Conservation (phyloP, 495 filamentous ascomycete species). For the Penicillium lividum region DNA sequence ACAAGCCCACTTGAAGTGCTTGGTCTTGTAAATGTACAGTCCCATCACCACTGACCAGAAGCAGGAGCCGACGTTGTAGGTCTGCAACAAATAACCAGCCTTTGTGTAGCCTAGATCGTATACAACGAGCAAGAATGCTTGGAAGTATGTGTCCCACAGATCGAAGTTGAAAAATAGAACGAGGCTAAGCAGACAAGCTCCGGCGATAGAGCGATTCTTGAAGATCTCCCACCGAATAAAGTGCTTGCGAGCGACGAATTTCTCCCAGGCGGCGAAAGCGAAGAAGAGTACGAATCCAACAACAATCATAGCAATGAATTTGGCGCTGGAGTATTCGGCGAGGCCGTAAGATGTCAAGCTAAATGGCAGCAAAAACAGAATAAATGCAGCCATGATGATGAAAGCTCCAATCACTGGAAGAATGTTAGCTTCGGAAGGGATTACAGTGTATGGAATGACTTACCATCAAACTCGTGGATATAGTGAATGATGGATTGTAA, state of each 20-base stretch:
- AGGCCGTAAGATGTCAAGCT: conserved; percentile 48
- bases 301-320: conserved; percentile 59
- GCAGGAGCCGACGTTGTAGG: conserved; percentile 70
- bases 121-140: conserved; percentile 72
- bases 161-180: conserved; percentile 63
- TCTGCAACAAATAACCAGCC: conserved; percentile 64
- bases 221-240: conserved; percentile 65
- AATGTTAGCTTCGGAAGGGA: conserved; percentile 6
- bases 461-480: conserved; percentile 60
- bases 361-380: conserved; percentile 66
- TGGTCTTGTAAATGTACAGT: conserved; percentile 53
- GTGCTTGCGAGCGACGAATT: conserved; percentile 51
- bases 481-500: conserved; percentile 54
- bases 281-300: conserved; percentile 57
- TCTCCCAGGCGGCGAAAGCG: conserved; percentile 62
- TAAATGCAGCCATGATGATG: conserved; percentile 57
- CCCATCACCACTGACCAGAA: conserved; percentile 60
- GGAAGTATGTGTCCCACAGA: conserved; percentile 68
- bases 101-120: conserved; percentile 56
- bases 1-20: conserved; percentile 57
- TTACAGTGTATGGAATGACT: conserved; percentile 12
- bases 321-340: conserved; percentile 49
- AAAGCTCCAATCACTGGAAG: conserved; percentile 52
- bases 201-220: conserved; percentile 63
- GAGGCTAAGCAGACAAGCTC: conserved; percentile 57